Percentiles rank a stretch among this genome's conserved stretches.
These are phyloP conservation scores for Phaeodactylum tricornutum DNA, from an alignment of 108 stramenopile genomes.

Conservation along the genomic window DNA sequence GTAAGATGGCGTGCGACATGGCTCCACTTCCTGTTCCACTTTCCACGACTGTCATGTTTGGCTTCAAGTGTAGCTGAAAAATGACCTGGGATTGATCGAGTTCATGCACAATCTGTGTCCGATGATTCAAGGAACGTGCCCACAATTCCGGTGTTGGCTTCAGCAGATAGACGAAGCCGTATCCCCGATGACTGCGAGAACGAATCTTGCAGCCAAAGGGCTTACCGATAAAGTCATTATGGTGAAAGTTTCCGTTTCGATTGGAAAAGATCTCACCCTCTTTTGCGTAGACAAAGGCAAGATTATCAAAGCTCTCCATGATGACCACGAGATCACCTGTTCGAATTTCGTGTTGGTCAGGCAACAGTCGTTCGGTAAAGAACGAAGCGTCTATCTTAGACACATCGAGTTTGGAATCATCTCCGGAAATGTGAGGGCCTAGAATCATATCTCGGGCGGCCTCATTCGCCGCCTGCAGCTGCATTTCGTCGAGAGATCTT, in stretches of 20 bases:
- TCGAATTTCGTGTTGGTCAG: slow-evolving; percentile 37
- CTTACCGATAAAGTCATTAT: slow-evolving; percentile 83
- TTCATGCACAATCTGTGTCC: slow-evolving; percentile 92
- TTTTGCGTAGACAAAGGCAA: slow-evolving; percentile 77
- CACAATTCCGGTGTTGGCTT: slow-evolving; percentile 90
- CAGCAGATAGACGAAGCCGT: slow-evolving; percentile 71
- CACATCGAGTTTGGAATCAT: background rate
- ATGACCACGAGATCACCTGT: slow-evolving; percentile 64
- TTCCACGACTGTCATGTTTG: slow-evolving; percentile 84
- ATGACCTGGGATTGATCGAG: slow-evolving; percentile 81
- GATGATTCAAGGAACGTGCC: slow-evolving; percentile 68
- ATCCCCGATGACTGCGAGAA: slow-evolving; percentile 57
- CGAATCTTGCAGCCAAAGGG: slow-evolving; percentile 82
- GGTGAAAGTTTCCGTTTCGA: slow-evolving; percentile 82
- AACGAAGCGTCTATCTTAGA: slow-evolving; percentile 32
- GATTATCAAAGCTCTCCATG: slow-evolving; percentile 71
- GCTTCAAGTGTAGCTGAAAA: slow-evolving; percentile 67
- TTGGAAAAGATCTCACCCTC: slow-evolving; percentile 56
- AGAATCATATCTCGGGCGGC: slow-evolving; percentile 61
- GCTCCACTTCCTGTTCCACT: slow-evolving; percentile 88
- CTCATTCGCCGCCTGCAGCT: slow-evolving; percentile 50
- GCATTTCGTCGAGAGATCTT: slow-evolving; percentile 21
- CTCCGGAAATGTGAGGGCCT: slow-evolving; percentile 9
- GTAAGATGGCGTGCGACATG: slow-evolving; percentile 67
- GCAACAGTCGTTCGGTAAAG: slow-evolving; percentile 48